phyloP scores from a whole-genome alignment of 148 eudicot genomes.

The Hydrangea macrophylla region DNA sequence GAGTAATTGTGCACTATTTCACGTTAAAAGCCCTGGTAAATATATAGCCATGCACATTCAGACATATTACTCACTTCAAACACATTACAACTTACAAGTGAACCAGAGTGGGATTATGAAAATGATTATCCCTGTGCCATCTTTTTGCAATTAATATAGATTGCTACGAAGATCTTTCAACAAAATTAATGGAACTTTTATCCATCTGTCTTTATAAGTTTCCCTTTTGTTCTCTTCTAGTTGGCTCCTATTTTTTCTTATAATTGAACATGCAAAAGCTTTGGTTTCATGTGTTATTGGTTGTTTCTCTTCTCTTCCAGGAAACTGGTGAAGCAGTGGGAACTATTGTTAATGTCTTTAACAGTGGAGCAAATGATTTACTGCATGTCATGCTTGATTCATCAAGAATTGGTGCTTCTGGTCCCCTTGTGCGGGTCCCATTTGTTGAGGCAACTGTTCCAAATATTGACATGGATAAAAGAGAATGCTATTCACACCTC shows the following conservation, averaged over 20 bases:
- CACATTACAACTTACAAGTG: no score
- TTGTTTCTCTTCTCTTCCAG: conserved; percentile 34
- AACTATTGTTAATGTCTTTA: conserved; percentile 69
- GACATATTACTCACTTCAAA: no score
- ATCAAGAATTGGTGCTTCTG: conserved; percentile 36
- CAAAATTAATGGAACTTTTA: no score
- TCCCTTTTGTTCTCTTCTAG: no score
- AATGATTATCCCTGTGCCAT: no score
- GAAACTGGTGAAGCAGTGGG: conserved; percentile 83
- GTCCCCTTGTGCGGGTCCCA: conserved; percentile 79
- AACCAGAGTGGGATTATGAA: no score
- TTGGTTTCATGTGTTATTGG: not conserved
- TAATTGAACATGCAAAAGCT: not conserved
- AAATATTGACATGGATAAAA: conserved; percentile 56
- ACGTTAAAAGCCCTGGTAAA: no score
- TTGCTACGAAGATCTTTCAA: no score
- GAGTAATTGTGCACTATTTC: no score
- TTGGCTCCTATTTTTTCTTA: not conserved
- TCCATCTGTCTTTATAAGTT: no score
- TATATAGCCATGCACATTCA: no score
- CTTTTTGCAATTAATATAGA: no score
- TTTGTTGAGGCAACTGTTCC: conserved; percentile 96
- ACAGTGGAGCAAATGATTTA: conserved; percentile 83
- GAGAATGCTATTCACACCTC: conserved; percentile 91
- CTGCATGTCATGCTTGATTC: conserved; percentile 67